Percentiles rank a stretch among this genome's conserved stretches.
phyloP scores from a whole-genome alignment of 345 rosid genomes.

The Gossypium longicalyx region DNA sequence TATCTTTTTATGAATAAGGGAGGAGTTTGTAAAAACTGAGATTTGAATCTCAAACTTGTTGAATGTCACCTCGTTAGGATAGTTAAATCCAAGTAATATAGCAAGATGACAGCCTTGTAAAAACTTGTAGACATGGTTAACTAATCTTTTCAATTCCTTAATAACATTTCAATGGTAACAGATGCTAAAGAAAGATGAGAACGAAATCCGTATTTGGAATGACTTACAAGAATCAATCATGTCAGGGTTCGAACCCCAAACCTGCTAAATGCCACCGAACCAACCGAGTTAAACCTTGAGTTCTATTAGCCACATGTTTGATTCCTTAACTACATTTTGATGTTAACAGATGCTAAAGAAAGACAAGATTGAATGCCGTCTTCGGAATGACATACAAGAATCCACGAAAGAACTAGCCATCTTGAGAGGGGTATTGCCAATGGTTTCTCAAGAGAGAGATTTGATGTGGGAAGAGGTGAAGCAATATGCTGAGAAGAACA shows the following conservation, averaged over 20 bases:
- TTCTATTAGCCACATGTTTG: too few relatives aligned
- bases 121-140: too few relatives aligned
- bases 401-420: conserved; percentile 44
- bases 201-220: not conserved
- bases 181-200: not conserved
- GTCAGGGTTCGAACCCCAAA: too few relatives aligned
- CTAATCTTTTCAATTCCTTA: too few relatives aligned
- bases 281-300: too few relatives aligned
- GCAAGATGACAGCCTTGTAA: too few relatives aligned
- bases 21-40: too few relatives aligned
- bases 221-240: not conserved
- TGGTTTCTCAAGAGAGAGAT: conserved; percentile 76
- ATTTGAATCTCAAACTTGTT: too few relatives aligned
- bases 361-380: conserved; percentile 48
- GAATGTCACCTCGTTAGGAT: too few relatives aligned
- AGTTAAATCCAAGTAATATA: too few relatives aligned
- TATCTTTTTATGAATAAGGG: too few relatives aligned
- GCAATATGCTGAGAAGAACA: conserved; percentile 68
- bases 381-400: conserved; percentile 57
- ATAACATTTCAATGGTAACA: not conserved
- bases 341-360: conserved; percentile 61
- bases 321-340: not conserved
- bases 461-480: conserved; percentile 75
- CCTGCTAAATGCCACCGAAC: too few relatives aligned
- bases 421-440: conserved; percentile 48